Evolutionary conservation across 2,329 filamentous ascomycete species (phyloP).

Genomic region (Xenosphaeropsis pyriputrescens): DNA sequence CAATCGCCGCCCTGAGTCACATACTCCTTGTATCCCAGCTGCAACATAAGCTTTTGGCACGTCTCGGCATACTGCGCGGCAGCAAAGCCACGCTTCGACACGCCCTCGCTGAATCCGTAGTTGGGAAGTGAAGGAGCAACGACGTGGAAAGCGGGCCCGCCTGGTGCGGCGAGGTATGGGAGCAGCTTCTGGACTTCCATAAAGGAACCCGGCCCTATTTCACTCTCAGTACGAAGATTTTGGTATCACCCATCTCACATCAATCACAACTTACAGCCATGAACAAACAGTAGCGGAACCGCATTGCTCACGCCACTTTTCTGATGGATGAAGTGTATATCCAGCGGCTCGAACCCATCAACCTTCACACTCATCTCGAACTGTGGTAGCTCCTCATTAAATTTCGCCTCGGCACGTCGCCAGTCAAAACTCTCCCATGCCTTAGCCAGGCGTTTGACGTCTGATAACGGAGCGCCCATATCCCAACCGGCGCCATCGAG

Average conservation of each 20-base stretch:
- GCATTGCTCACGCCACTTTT: constrained; percentile 31
- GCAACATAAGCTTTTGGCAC: constrained; percentile 52
- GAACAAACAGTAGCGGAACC: constrained; percentile 49
- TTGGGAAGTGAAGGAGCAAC: constrained; percentile 41
- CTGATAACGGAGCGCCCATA: constrained; percentile 3
- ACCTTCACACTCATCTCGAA: constrained; percentile 26
- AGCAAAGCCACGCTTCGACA: constrained; percentile 31
- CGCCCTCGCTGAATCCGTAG: constrained; percentile 28
- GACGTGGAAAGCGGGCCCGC: constrained; percentile 31
- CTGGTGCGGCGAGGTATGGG: constrained; percentile 19
- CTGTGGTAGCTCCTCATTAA: constrained; percentile 11
- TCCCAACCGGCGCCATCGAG: constrained; percentile 4
- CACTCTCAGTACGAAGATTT: background rate
- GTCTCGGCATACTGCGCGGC: constrained; percentile 46
- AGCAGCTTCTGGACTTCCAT: constrained; percentile 49
- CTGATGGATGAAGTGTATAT: constrained; percentile 51
- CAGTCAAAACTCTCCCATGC: constrained; percentile 13
- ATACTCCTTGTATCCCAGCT: constrained; percentile 49
- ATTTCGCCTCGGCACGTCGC: constrained; percentile 7
- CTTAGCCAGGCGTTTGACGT: constrained; percentile 3
- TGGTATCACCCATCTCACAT: background rate
- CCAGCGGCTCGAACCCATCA: constrained; percentile 40
- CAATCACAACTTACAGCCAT: constrained; percentile 31
- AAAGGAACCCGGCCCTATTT: constrained; percentile 45
- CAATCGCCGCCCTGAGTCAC: constrained; percentile 53